Base-by-base conservation (phyloP, 139 green algal genomes). In the Micractinium sp. region DNA sequence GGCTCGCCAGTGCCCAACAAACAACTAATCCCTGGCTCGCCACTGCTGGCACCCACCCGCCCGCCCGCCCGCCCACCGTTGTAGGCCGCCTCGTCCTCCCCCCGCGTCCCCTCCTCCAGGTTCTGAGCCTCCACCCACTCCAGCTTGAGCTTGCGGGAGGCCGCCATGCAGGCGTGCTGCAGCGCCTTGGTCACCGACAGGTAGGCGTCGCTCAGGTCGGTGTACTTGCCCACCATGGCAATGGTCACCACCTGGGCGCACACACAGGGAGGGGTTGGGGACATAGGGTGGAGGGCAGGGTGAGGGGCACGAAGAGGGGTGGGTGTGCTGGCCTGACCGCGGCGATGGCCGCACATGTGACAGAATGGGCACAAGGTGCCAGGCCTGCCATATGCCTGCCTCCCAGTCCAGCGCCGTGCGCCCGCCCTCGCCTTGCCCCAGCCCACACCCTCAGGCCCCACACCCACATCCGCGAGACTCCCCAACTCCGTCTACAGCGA, bases 151-250 rank as follows among this genome's bases (percentile, higher is more conserved):
- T 97, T 98, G 41, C 96, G 87, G 82, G 93, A 94, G 18, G 93
- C 94, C 78, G 95, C 94, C 92, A 99, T 96, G 92, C 97, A 98
- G 23, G 98, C 98, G 90, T 99, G 98, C 95, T 99, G 96, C 90
- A 99, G 94, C 29, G 97, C 95, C 94, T 99, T 99, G 86, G 98
- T 96, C 25, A 99, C 97, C 23, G 93, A 97, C 29, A 99, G 94
- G 93, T 99, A 99, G 0, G 97, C 96, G 89, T 99, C 98, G 18
- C 92, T 94, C 66, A 99, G 95, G 71, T 93, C 96, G 19, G 97
- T 99, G 94, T 99, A 99, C 94, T 99, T 99, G 90, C 98, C 97
- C 47, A 99, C 97, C 94, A 99, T 95, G 3, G 95, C 96, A 73
- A 99, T 99, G 29, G 88, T 95, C 3, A 98, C 93, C 31, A 88